Base-by-base conservation (phyloP, 805 yeast species). In the Metschnikowia kunwiensis region DNA sequence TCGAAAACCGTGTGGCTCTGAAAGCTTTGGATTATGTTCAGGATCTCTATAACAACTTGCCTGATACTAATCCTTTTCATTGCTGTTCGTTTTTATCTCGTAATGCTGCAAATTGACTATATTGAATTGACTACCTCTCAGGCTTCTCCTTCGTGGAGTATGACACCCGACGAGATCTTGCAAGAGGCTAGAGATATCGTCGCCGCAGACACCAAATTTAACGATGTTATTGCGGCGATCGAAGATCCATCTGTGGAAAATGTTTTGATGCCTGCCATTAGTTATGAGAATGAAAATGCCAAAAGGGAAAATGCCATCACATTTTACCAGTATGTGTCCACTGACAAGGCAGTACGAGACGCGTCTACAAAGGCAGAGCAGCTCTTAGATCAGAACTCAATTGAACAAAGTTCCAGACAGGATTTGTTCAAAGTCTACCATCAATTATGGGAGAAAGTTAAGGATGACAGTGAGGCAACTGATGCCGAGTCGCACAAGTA, bases 301-400 rank as follows among this genome's bases (percentile, higher is more conserved):
- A 70, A 70, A 5, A 34, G 69, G 5, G 63, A 65, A 18, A 73
- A 72, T 48, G 80, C 72, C 47, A 58, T 84, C 48, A 65, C 80
- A 13, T 86, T 86, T 54, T 80, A 78, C 51, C 86, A 80, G 57
- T 80, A 82, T 47, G 89, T 86, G 8, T 80, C 89, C 3, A 51
- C 77, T 14, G 69, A 73, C 44, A 75, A 79, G 51, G 77, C 61
- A n/a, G 54, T 83, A 21, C 72, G 96, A 51, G 86, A 82, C 44
- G 86, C 87, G 3, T 78, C 89, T 2, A 71, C 72, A 28, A 63
- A 74, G 42, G 81, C 86, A 0, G 83, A 80, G 44, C 77, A 77
- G 53, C 53, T 68, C 41, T 57, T 82, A 27, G 70, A 75, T 34
- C 73, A 78, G 32, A 74, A 67, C 47, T 62, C 70, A 7, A 83